Conservation (phyloP, 2,329 filamentous ascomycete genomes). For the Diplodia mutila region DNA sequence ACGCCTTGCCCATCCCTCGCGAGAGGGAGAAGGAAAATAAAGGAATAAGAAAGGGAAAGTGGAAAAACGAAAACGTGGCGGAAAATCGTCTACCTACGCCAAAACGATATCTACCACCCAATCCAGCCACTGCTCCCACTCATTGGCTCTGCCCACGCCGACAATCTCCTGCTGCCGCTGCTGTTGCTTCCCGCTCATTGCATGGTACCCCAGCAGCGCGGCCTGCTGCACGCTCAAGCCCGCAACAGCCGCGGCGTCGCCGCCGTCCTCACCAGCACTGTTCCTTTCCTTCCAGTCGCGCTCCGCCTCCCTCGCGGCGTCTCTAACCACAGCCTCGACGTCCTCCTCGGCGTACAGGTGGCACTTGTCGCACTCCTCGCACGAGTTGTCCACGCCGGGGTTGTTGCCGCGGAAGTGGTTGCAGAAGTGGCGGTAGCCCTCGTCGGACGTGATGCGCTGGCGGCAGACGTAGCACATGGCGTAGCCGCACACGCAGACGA, state of each 20-base stretch:
- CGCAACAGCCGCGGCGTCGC: slow-evolving; percentile 25
- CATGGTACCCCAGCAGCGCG: slow-evolving; percentile 5
- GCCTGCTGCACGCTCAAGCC: slow-evolving; percentile 3
- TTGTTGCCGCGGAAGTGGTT: slow-evolving; percentile 82
- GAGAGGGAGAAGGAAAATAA: background rate
- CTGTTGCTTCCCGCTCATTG: background rate
- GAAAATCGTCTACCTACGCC: too few species aligned
- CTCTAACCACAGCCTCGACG: slow-evolving; percentile 47
- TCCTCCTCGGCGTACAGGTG: slow-evolving; percentile 56
- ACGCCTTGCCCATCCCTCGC: background rate
- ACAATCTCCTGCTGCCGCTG: slow-evolving; percentile 4
- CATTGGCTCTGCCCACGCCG: background rate
- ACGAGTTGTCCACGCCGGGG: slow-evolving; percentile 66
- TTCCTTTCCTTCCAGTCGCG: slow-evolving; percentile 51
- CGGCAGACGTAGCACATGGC: slow-evolving; percentile 98
- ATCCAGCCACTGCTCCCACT: slow-evolving; percentile 22
- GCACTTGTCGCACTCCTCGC: slow-evolving; percentile 71
- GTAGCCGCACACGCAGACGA: slow-evolving; percentile 94
- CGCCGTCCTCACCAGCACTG: slow-evolving; percentile 26
- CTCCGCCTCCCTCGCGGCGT: slow-evolving; percentile 48
- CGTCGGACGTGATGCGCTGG: slow-evolving; percentile 55
- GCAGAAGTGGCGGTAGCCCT: slow-evolving; percentile 93
- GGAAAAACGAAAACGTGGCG: too few species aligned
- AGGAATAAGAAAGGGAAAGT: background rate
- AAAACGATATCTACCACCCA: slow-evolving; percentile 8